These are phyloP conservation scores for Penicillium griseofulvum DNA, from an alignment of 2,329 filamentous ascomycete genomes.

Conservation along the genomic window DNA sequence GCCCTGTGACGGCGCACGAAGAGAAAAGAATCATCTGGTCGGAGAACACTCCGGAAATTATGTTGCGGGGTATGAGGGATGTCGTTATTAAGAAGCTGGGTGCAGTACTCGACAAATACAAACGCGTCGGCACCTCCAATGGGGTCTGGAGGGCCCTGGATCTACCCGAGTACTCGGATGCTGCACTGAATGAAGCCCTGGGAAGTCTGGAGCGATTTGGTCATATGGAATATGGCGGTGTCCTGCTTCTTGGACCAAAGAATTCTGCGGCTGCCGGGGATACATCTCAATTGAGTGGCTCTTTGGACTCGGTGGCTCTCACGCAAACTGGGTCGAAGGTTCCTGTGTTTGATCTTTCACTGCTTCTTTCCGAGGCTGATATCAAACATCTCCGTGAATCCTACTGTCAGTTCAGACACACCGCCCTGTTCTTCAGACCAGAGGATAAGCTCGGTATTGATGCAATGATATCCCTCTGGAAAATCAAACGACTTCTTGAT, in stretches of 20 bases:
- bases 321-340: constrained; percentile 30
- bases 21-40: constrained; percentile 44
- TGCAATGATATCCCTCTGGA: constrained; percentile 41
- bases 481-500: constrained; percentile 34
- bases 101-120: constrained; percentile 26
- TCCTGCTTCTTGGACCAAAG: constrained; percentile 21
- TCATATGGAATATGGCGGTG: constrained; percentile 32
- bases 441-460: constrained; percentile 27
- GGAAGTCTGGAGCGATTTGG: constrained; percentile 21
- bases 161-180: constrained; percentile 17
- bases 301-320: constrained; percentile 31
- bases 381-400: constrained; percentile 28
- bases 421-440: constrained; percentile 38
- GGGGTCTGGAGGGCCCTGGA: constrained; percentile 31
- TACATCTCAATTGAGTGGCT: background rate
- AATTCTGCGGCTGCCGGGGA: background rate
- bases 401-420: constrained; percentile 30
- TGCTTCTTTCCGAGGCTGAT: constrained; percentile 31
- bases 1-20: constrained; percentile 26
- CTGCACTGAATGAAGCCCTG: constrained; percentile 23
- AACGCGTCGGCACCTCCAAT: constrained; percentile 15
- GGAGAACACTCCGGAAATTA: constrained; percentile 47
- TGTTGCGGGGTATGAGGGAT: constrained; percentile 39
- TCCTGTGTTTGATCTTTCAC: constrained; percentile 39
- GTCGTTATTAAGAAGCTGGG: constrained; percentile 38